A percentile compares a stretch with the other conserved stretches of the same genome.
Conservation (phyloP, 2,329 filamentous ascomycete genomes). For the Lachnellula subtilissima region DNA sequence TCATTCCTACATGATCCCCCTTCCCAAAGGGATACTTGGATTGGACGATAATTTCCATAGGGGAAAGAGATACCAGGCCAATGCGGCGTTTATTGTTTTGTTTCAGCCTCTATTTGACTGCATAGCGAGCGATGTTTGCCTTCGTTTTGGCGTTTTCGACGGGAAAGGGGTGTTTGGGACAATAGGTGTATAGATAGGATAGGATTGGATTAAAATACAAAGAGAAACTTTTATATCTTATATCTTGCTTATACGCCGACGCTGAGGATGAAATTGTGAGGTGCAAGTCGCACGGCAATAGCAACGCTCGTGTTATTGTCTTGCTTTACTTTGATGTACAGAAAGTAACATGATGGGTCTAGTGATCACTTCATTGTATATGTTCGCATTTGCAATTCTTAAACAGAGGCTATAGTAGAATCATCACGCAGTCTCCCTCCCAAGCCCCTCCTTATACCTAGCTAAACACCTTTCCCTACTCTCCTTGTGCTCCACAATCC, state of each 20-base stretch:
- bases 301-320: neutral
- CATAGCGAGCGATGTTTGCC: neutral
- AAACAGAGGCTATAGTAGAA: no score
- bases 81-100: no score
- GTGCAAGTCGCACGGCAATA: no score
- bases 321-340: neutral
- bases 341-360: no score
- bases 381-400: neutral
- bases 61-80: no score
- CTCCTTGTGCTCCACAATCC: conserved; percentile 69
- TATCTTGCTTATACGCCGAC: no score
- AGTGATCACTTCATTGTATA: neutral
- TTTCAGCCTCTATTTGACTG: neutral
- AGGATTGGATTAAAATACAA: neutral
- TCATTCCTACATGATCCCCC: no score
- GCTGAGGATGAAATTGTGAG: no score
- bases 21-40: no score
- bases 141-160: neutral
- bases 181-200: neutral
- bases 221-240: no score
- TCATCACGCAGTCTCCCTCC: conserved; percentile 36
- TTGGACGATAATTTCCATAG: no score
- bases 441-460: conserved; percentile 64
- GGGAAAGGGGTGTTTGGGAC: neutral
- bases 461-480: conserved; percentile 62